Evolutionary conservation across 2,329 filamentous ascomycete genomes (phyloP).

Genomic region (Beauveria sp.): DNA sequence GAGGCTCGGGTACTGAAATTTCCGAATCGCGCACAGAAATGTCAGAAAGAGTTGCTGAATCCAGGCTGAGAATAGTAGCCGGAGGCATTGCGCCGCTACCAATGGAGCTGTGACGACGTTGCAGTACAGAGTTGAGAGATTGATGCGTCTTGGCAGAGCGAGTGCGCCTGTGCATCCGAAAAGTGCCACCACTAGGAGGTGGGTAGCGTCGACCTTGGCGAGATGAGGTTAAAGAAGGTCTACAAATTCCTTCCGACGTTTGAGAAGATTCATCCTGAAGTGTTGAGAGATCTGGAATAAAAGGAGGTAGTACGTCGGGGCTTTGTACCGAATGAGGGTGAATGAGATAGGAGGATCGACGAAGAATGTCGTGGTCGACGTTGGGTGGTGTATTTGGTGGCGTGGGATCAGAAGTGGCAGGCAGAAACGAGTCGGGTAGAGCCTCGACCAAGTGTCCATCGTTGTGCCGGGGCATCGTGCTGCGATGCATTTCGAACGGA

Average conservation of each 20-base stretch:
- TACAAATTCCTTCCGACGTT: constrained; percentile 25
- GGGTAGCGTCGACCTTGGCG: constrained; percentile 21
- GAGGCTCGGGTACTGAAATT: constrained; percentile 38
- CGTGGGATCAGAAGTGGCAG: constrained; percentile 44
- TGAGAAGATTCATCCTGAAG: constrained; percentile 21
- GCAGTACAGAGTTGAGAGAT: constrained; percentile 43
- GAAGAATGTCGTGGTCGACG: constrained; percentile 34
- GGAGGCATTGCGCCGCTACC: constrained; percentile 46
- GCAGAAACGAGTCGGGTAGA: constrained; percentile 45
- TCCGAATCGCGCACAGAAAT: constrained; percentile 41
- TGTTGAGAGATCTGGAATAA: constrained; percentile 39
- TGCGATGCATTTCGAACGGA: constrained; percentile 39
- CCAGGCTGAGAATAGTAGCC: constrained; percentile 51
- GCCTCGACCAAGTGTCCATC: constrained; percentile 41
- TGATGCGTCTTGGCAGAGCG: constrained; percentile 41
- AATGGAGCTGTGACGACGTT: constrained; percentile 51
- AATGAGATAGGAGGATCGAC: constrained; percentile 48
- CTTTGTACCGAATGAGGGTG: constrained; percentile 36
- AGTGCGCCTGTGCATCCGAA: constrained; percentile 34
- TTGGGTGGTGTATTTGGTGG: constrained; percentile 54
- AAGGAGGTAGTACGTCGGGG: constrained; percentile 37
- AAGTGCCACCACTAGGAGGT: constrained; percentile 22
- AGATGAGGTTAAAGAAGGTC: constrained; percentile 23
- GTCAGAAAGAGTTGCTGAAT: constrained; percentile 49
- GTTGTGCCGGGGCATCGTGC: constrained; percentile 42